Evolutionary conservation across 2,329 filamentous ascomycete species (phyloP).

Genomic region (Ophiostoma himal-ulmi): DNA sequence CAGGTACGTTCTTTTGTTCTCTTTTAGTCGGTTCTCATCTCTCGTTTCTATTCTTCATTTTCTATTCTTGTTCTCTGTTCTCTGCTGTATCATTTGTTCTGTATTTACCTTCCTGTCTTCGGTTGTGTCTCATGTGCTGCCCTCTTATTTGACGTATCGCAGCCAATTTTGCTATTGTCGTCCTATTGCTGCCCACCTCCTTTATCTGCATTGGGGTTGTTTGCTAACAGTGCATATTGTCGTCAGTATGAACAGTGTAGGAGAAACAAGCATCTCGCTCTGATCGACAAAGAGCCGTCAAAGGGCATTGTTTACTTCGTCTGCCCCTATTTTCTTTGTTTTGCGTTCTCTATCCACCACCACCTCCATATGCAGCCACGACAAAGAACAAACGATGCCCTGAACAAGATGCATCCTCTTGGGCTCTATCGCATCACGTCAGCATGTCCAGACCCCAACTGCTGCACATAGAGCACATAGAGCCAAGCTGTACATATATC

Average conservation of each 20-base stretch:
- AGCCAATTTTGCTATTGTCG: no score
- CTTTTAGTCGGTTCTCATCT: neutral
- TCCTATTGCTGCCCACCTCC: no score
- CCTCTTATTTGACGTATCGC: neutral
- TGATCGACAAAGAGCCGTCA: neutral
- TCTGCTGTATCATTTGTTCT: neutral
- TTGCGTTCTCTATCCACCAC: neutral
- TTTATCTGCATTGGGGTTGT: neutral
- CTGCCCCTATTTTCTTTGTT: slow-evolving; percentile 1
- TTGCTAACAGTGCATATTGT: neutral
- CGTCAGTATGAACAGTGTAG: neutral
- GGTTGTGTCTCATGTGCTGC: neutral
- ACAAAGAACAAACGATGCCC: slow-evolving; percentile 1
- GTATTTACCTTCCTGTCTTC: neutral
- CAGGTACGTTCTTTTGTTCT: neutral
- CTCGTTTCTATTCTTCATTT: neutral
- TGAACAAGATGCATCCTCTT: neutral
- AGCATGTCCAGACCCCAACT: neutral
- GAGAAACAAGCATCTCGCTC: neutral
- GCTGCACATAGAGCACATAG: neutral
- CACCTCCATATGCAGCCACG: neutral
- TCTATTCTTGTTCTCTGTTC: neutral
- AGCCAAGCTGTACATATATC: neutral
- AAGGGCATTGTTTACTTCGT: neutral
- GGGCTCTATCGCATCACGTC: neutral